Evolutionary conservation across 495 filamentous ascomycete genomes (phyloP).

Genomic region (Annulohypoxylon maeteangense): DNA sequence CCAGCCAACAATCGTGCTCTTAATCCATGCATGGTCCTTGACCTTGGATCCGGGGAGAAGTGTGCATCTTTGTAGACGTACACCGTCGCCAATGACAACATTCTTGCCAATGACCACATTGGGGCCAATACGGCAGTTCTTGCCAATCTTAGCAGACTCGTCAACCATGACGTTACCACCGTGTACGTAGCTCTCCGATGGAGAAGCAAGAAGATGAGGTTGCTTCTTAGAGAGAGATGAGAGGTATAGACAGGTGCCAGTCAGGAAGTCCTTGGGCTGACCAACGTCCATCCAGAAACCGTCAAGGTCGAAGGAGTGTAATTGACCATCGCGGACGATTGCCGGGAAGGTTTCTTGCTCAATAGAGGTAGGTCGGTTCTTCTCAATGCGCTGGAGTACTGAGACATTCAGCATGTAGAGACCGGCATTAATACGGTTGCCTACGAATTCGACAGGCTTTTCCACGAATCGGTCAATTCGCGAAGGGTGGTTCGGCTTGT

Average conservation of each 20-base stretch:
- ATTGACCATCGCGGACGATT: slow-evolving; percentile 87
- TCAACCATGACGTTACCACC: slow-evolving; percentile 98
- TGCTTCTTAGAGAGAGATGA: slow-evolving; percentile 92
- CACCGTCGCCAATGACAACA: slow-evolving; percentile 94
- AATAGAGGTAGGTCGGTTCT: slow-evolving; percentile 94
- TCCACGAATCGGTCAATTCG: slow-evolving; percentile 99
- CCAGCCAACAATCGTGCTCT: slow-evolving; percentile 99
- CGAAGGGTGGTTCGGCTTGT: slow-evolving; percentile 92
- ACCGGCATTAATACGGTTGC: slow-evolving; percentile 99
- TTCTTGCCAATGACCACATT: slow-evolving; percentile 97
- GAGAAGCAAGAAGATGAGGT: slow-evolving; percentile 82
- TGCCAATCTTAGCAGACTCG: slow-evolving; percentile 93
- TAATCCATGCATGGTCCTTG: slow-evolving; percentile 99
- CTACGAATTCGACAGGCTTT: slow-evolving; percentile 99
- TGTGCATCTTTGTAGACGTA: slow-evolving; percentile 93
- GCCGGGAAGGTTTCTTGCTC: slow-evolving; percentile 99
- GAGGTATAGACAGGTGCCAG: slow-evolving; percentile 96
- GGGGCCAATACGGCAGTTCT: slow-evolving; percentile 97
- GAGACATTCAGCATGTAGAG: slow-evolving; percentile 98
- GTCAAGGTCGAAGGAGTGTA: slow-evolving; percentile 98
- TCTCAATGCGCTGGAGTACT: slow-evolving; percentile 89
- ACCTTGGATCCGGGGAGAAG: slow-evolving; percentile 89
- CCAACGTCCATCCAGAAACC: slow-evolving; percentile 99
- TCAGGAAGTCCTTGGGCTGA: slow-evolving; percentile 98
- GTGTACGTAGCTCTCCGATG: slow-evolving; percentile 83